phyloP scores from a whole-genome alignment of 139 green algal genomes.

The Asterochloris sp. region DNA sequence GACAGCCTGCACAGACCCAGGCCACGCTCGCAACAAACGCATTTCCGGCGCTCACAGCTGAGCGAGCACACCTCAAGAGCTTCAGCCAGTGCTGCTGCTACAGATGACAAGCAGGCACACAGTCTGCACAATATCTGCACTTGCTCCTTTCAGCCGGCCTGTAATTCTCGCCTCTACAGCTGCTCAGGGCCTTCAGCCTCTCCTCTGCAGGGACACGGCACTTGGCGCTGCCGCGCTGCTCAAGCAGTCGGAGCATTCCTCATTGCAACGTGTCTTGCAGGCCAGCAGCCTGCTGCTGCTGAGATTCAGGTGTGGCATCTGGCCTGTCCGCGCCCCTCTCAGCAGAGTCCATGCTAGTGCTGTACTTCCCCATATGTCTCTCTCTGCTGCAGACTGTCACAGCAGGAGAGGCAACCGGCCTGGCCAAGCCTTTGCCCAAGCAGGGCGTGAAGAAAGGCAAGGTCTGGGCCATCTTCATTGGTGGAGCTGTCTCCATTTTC shows the following conservation, averaged over 20 bases:
- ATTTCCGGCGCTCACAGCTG: too few species aligned
- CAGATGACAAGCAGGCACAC: too few species aligned
- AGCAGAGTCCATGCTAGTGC: neutral
- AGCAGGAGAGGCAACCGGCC: constrained; percentile 28
- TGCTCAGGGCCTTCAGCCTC: too few species aligned
- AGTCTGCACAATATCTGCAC: too few species aligned
- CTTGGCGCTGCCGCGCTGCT: neutral
- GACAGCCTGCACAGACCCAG: too few species aligned
- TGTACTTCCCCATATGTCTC: neutral
- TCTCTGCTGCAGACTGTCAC: constrained; percentile 48
- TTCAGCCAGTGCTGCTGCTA: too few species aligned
- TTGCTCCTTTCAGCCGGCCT: too few species aligned
- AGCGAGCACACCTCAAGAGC: too few species aligned
- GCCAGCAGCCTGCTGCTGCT: neutral
- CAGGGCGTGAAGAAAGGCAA: constrained; percentile 66
- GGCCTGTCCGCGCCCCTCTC: neutral
- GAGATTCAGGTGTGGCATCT: neutral
- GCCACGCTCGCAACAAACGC: too few species aligned
- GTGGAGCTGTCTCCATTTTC: constrained; percentile 63
- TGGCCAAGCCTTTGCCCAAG: constrained; percentile 56
- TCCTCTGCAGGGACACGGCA: neutral
- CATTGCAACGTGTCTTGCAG: neutral
- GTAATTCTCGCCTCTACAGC: too few species aligned
- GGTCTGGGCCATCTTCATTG: constrained; percentile 64
- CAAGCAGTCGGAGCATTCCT: neutral